Conservation (phyloP, 148 eudicot species). For the Oxyria digyna region DNA sequence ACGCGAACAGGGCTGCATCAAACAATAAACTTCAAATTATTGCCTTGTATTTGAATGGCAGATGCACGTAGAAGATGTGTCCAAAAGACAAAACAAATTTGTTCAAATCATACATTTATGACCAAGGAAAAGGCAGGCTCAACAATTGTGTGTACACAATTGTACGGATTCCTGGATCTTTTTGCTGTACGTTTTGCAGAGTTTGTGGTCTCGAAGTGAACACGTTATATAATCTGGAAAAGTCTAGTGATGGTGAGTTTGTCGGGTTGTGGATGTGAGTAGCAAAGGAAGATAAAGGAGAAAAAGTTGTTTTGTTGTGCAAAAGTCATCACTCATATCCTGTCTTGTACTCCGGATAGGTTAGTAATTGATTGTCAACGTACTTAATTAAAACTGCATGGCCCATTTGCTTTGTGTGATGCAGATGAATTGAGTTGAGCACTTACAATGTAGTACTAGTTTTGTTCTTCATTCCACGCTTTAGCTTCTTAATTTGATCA, state of each 20-base stretch:
- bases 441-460: too few relatives aligned
- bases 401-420: too few relatives aligned
- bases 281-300: neutral
- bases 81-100: neutral
- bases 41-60: neutral
- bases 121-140: neutral
- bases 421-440: too few relatives aligned
- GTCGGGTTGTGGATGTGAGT: too few relatives aligned
- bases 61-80: neutral
- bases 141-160: neutral
- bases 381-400: too few relatives aligned
- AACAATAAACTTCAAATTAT: neutral
- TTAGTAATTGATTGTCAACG: too few relatives aligned
- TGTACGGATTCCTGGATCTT: neutral
- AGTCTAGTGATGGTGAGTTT: too few relatives aligned
- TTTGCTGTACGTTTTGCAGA: neutral
- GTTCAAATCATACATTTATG: neutral
- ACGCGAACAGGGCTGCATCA: neutral
- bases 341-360: too few relatives aligned
- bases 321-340: neutral
- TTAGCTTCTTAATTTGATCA: too few relatives aligned
- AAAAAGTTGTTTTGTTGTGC: neutral
- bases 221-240: neutral
- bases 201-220: neutral
- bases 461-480: too few relatives aligned